Percentiles rank a stretch among this genome's conserved stretches.
phyloP scores from a whole-genome alignment of 257 asterid genomes.

The Solanum clarkiae region DNA sequence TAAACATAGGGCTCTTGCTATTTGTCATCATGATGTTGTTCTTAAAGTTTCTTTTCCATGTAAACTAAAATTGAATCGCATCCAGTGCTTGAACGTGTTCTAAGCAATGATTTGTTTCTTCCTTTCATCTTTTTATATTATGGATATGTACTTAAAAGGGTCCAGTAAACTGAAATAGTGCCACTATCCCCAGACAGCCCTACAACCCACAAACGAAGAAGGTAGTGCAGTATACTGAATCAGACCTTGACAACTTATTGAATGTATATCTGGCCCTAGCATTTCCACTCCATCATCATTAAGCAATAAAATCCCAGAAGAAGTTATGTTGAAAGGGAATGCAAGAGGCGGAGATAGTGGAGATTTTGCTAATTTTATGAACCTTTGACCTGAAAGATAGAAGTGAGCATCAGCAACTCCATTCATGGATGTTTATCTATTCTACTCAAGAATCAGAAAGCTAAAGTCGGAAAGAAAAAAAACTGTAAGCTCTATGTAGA shows the following conservation, averaged over 20 bases:
- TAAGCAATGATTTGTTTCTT: not conserved
- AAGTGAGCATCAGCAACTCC: not conserved
- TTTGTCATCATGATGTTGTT: not conserved
- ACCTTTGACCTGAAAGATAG: conserved; percentile 53
- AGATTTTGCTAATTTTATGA: conserved; percentile 75
- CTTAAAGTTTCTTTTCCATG: not conserved
- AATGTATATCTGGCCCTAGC: conserved; percentile 52
- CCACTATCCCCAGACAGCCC: not conserved
- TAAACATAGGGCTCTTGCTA: not conserved
- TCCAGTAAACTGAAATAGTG: not conserved
- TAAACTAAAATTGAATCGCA: not conserved
- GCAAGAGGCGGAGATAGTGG: conserved; percentile 62
- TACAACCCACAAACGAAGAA: not conserved
- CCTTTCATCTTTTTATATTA: not conserved
- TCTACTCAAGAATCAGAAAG: not conserved
- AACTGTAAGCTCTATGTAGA: not conserved
- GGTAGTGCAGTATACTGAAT: not conserved
- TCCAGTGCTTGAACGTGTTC: not conserved
- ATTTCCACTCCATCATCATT: conserved; percentile 58
- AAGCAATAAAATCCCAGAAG: conserved; percentile 58
- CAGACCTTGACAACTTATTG: conserved; percentile 54
- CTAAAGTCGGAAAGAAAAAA: not conserved
- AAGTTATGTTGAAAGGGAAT: conserved; percentile 41
- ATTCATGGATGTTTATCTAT: not conserved
- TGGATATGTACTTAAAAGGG: not conserved